A percentile compares a stretch with the other conserved stretches of the same genome.
Conservation (phyloP, 1,284 basidiomycete genomes). For the Cryptococcus depauperatus region DNA sequence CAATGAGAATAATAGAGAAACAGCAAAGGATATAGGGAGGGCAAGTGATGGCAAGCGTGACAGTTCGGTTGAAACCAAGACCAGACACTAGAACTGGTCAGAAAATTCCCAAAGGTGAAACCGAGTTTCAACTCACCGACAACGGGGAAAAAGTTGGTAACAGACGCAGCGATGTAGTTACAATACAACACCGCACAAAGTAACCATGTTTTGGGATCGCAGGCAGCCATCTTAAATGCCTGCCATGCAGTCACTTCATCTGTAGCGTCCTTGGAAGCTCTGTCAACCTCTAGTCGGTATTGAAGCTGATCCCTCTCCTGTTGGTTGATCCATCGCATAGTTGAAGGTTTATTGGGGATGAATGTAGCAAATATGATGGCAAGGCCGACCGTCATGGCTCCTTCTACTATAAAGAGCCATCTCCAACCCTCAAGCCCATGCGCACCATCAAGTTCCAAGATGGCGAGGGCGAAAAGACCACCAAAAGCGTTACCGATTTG, state of each 20-base stretch:
- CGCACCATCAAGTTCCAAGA: constrained; percentile 20
- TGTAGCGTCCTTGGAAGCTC: constrained; percentile 27
- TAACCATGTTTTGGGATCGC: constrained; percentile 37
- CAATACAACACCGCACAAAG: constrained; percentile 16
- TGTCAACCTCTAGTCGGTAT: constrained; percentile 36
- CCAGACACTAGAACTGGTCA: not conserved
- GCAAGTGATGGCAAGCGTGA: constrained; percentile 38
- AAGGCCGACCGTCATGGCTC: constrained; percentile 26
- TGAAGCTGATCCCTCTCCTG: constrained; percentile 30
- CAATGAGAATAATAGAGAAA: constrained; percentile 32
- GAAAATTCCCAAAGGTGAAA: not conserved
- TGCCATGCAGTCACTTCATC: constrained; percentile 21
- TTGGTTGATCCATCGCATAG: constrained; percentile 27
- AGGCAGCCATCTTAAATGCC: constrained; percentile 28
- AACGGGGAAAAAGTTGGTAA: constrained; percentile 42
- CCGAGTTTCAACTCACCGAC: constrained; percentile 16
- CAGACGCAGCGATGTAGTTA: constrained; percentile 31
- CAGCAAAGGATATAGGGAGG: constrained; percentile 41
- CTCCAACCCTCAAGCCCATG: constrained; percentile 24
- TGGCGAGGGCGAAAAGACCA: constrained; percentile 36
- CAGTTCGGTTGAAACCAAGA: constrained; percentile 35
- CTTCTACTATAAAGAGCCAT: constrained; percentile 27
- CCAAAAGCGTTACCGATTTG: constrained; percentile 43
- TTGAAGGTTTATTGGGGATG: constrained; percentile 36
- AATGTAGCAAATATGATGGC: constrained; percentile 26